These are phyloP conservation scores for Suhomyces bokatorum DNA, from an alignment of 1,139 yeast species.

Conservation along the genomic window DNA sequence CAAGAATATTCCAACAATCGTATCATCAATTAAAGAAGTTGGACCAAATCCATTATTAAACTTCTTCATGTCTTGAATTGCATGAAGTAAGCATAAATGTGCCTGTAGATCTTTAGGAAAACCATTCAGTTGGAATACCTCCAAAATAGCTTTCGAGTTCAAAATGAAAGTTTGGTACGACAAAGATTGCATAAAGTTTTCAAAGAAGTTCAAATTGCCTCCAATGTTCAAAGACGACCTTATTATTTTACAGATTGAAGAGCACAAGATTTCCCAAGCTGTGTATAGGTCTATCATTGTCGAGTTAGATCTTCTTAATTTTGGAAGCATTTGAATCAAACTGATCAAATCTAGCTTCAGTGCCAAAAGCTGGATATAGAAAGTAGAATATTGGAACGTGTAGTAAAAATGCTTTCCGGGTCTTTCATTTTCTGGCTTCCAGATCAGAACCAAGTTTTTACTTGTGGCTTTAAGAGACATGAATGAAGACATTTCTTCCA, in stretches of 20 bases:
- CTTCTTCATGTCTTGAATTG: constrained; percentile 64
- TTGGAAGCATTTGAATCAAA: constrained; percentile 61
- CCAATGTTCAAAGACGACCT: constrained; percentile 48
- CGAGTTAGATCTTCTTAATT: constrained; percentile 72
- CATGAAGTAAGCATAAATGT: constrained; percentile 47
- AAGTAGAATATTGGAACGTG: constrained; percentile 67
- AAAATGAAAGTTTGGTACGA: constrained; percentile 47
- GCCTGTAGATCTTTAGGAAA: constrained; percentile 32
- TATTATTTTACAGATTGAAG: constrained; percentile 49
- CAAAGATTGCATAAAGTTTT: constrained; percentile 48
- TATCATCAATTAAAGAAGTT: constrained; percentile 75
- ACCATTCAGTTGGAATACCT: constrained; percentile 29
- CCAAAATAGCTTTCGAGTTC: constrained; percentile 38
- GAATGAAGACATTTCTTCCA: constrained; percentile 60
- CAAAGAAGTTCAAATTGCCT: constrained; percentile 56
- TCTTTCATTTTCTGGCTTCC: constrained; percentile 91
- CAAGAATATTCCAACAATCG: constrained; percentile 63
- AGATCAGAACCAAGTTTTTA: constrained; percentile 76
- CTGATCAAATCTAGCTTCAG: constrained; percentile 57
- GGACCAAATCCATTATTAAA: constrained; percentile 83
- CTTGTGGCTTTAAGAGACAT: constrained; percentile 67
- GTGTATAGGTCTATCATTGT: constrained; percentile 64
- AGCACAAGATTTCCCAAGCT: constrained; percentile 65
- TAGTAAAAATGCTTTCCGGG: constrained; percentile 92
- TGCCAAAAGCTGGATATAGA: constrained; percentile 58